These are phyloP conservation scores for Cordyceps militaris DNA, from an alignment of 2,329 filamentous ascomycete genomes.

Conservation along the genomic window DNA sequence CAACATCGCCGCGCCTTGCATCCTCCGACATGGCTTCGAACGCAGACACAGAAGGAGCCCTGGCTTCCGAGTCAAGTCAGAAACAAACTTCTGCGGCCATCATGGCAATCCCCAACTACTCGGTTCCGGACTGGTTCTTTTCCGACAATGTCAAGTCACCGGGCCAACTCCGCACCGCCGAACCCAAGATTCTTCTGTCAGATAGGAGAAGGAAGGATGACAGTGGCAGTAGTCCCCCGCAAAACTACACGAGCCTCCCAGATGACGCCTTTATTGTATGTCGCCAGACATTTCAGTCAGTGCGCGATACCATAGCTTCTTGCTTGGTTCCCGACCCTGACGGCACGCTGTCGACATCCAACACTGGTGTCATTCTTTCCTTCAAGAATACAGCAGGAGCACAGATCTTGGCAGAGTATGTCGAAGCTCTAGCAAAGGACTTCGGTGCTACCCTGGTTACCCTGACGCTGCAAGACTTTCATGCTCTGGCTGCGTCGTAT, in stretches of 20 bases:
- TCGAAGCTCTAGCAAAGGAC: neutral
- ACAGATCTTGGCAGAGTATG: neutral
- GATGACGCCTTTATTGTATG: neutral
- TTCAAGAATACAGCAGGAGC: neutral
- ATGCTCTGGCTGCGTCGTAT: neutral
- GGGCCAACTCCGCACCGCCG: neutral
- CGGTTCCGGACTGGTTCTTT: neutral
- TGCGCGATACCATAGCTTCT: neutral
- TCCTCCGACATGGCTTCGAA: neutral
- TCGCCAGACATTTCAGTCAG: neutral
- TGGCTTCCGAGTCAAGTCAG: neutral
- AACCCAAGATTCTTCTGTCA: neutral
- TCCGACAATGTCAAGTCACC: neutral
- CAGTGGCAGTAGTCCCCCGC: too few species aligned
- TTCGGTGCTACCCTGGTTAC: conserved; percentile 17
- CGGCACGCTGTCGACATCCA: neutral
- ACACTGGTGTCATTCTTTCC: neutral
- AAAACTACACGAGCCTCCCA: too few species aligned
- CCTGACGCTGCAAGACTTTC: neutral
- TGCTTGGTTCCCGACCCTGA: neutral
- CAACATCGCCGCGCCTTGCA: too few species aligned
- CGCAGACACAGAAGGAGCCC: neutral
- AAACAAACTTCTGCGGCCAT: neutral
- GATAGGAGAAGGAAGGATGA: neutral
- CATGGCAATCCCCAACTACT: neutral